Conservation (phyloP, 2,329 filamentous ascomycete genomes). For the Dothidotthia symphoricarpi region DNA sequence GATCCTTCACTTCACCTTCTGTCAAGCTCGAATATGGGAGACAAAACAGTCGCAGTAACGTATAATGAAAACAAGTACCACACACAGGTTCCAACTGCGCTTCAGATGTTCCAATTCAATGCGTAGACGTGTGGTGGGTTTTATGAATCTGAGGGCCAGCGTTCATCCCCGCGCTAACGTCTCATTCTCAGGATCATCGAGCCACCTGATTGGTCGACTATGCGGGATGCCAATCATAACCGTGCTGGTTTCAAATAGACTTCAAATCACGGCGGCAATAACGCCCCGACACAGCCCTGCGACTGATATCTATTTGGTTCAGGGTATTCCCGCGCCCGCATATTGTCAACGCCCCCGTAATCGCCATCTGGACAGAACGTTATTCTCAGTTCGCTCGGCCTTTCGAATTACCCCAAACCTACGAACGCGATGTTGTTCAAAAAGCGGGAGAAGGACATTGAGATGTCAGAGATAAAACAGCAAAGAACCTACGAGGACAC, state of each 20-base stretch:
- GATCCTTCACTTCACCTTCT: no score
- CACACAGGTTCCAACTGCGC: neutral
- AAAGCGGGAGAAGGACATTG: conserved; percentile 29
- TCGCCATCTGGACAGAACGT: conserved; percentile 13
- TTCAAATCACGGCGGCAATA: conserved; percentile 5
- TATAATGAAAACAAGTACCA: conserved; percentile 3
- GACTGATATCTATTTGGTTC: no score
- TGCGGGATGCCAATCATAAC: conserved; percentile 17
- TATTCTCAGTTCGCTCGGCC: conserved; percentile 1
- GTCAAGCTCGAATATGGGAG: neutral
- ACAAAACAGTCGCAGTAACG: conserved; percentile 3
- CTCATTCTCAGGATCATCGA: conserved; percentile 17
- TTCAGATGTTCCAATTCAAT: conserved; percentile 1
- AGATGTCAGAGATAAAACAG: conserved; percentile 28
- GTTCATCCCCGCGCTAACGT: conserved; percentile 28
- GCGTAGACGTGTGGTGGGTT: conserved; percentile 19
- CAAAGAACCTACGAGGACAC: conserved; percentile 7
- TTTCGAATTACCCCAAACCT: neutral
- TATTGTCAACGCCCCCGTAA: no score
- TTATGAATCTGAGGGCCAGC: conserved; percentile 12
- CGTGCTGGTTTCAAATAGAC: conserved; percentile 28
- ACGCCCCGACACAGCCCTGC: no score
- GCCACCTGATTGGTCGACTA: conserved; percentile 20
- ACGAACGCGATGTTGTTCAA: conserved; percentile 18
- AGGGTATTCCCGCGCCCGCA: no score